Conservation (phyloP, 1,139 yeast species). For the Arxiozyma bovina region DNA sequence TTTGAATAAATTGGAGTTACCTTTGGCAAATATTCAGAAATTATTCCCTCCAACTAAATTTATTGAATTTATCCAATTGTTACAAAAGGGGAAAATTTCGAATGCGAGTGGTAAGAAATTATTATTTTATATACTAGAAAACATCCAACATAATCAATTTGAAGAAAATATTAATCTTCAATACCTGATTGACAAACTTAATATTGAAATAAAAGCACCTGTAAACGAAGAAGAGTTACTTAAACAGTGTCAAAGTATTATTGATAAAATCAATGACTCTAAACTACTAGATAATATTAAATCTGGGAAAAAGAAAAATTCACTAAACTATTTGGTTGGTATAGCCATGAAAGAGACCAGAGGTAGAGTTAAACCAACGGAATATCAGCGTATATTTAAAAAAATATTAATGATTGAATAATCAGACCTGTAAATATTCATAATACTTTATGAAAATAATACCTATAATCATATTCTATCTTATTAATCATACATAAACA, state of each 20-base stretch:
- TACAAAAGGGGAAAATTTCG: constrained; percentile 37
- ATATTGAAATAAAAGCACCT: constrained; percentile 33
- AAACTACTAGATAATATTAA: constrained; percentile 50
- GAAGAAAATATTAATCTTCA: constrained; percentile 28
- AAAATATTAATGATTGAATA: constrained; percentile 16
- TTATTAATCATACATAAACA: not conserved
- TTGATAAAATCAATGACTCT: constrained; percentile 38
- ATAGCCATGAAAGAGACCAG: constrained; percentile 71
- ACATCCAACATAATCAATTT: constrained; percentile 32
- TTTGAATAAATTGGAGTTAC: constrained; percentile 43
- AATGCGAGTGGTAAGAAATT: constrained; percentile 59
- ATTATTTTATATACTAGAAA: constrained; percentile 49
- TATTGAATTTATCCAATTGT: constrained; percentile 37
- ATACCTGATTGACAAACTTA: constrained; percentile 47
- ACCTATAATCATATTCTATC: not conserved
- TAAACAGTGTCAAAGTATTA: constrained; percentile 45
- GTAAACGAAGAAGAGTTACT: constrained; percentile 40
- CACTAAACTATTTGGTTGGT: constrained; percentile 72
- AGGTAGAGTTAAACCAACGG: constrained; percentile 52
- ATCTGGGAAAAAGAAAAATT: constrained; percentile 49
- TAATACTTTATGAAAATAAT: not conserved
- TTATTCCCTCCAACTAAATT: constrained; percentile 35
- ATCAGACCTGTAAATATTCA: not conserved
- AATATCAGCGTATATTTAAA: constrained; percentile 41
- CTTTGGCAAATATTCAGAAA: constrained; percentile 31